Conservation (phyloP, 176 grass and related monocot species). For the Oryza brachyantha region DNA sequence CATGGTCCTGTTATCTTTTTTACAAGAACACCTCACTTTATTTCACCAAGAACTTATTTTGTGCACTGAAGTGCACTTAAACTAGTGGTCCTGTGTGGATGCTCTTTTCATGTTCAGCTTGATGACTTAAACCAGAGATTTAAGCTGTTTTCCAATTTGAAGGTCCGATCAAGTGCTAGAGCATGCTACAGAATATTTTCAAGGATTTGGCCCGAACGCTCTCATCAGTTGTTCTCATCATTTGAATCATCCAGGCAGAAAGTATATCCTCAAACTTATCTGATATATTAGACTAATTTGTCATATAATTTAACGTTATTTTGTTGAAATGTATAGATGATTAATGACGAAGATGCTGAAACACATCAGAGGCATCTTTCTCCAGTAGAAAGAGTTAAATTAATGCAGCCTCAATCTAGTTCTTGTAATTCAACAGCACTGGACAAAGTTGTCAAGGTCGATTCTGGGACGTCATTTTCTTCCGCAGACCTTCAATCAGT, state of each 20-base stretch:
- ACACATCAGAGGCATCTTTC: conserved; percentile 49
- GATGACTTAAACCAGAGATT: background rate
- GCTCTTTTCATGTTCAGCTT: background rate
- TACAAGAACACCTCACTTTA: background rate
- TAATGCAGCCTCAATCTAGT: conserved; percentile 26
- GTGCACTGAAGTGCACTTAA: background rate
- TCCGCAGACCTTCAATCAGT: conserved; percentile 27
- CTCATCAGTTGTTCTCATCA: conserved; percentile 67
- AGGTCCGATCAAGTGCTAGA: conserved; percentile 84
- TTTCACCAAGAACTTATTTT: background rate
- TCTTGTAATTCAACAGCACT: conserved; percentile 30
- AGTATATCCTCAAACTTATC: conserved; percentile 50
- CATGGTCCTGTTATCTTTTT: background rate
- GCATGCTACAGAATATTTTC: conserved; percentile 84
- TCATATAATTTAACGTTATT: conserved; percentile 21
- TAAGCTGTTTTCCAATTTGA: conserved; percentile 13
- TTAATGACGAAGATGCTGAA: conserved; percentile 66
- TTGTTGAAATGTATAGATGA: conserved; percentile 45
- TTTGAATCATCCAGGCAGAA: conserved; percentile 87
- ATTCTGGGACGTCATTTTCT: conserved; percentile 42
- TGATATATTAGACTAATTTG: background rate
- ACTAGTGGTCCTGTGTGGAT: background rate
- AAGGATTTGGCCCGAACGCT: conserved; percentile 80
- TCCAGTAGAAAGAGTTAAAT: conserved; percentile 39
- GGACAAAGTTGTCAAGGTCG: conserved; percentile 50